Percentiles rank a stretch among this genome's conserved stretches.
Conservation (phyloP, 176 grass and related monocot species). For the Oryza glaberrima region DNA sequence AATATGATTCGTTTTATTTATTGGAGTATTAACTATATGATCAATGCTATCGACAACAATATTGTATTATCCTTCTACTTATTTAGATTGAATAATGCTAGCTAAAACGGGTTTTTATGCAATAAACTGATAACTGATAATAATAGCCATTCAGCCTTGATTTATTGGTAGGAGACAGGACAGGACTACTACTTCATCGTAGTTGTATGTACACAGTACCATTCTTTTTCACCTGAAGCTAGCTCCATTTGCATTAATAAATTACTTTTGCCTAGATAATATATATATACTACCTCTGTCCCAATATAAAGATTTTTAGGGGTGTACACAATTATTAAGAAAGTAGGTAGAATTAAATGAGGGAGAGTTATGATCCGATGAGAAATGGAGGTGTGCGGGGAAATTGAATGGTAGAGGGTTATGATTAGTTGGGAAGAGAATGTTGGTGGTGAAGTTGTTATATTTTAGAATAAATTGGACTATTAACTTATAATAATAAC, state of each 20-base stretch:
- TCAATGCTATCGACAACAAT: background rate
- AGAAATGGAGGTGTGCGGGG: no score
- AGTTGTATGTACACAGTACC: background rate
- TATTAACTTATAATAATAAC: no score
- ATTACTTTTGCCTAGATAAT: no score
- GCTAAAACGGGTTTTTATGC: background rate
- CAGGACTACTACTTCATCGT: background rate
- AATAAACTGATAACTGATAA: background rate
- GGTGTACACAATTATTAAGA: no score
- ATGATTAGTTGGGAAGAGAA: no score
- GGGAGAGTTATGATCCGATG: no score
- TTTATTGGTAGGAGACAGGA: background rate
- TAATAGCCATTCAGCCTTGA: background rate
- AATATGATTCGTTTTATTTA: background rate
- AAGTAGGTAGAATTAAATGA: no score
- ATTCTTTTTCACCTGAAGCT: conserved; percentile 1
- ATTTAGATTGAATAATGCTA: conserved; percentile 12
- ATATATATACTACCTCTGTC: no score
- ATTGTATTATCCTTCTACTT: background rate
- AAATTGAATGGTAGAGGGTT: no score
- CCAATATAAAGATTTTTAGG: no score
- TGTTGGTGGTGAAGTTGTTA: no score
- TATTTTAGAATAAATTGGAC: no score
- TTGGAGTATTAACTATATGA: background rate
- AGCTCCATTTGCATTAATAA: background rate